These are phyloP conservation scores for Vigna unguiculata DNA, from an alignment of 306 rosid genomes.

Conservation along the genomic window DNA sequence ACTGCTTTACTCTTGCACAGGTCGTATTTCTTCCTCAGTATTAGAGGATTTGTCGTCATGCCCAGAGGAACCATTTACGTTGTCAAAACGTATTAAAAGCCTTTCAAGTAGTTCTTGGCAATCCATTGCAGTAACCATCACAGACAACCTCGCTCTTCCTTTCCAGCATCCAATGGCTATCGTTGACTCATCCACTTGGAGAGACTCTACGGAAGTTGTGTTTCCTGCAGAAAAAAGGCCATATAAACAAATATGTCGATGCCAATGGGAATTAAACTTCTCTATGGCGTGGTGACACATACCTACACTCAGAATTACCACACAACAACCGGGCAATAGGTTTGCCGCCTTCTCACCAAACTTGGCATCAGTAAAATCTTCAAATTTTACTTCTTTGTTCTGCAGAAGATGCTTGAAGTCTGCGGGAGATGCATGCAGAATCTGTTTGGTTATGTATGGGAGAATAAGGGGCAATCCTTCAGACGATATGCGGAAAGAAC, in stretches of 20 bases:
- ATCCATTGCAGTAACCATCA: slow-evolving; percentile 87
- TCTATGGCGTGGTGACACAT: slow-evolving; percentile 31
- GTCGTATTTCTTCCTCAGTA: slow-evolving; percentile 40
- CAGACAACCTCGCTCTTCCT: slow-evolving; percentile 82
- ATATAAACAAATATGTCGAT: not conserved
- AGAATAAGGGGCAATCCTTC: slow-evolving; percentile 95
- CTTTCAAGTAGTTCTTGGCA: slow-evolving; percentile 91
- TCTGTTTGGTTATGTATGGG: slow-evolving; percentile 83
- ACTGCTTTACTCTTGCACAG: slow-evolving; percentile 45
- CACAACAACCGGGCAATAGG: slow-evolving; percentile 88
- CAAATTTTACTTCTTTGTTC: slow-evolving; percentile 75
- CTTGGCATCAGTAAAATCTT: slow-evolving; percentile 79
- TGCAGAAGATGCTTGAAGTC: slow-evolving; percentile 88
- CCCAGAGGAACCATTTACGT: slow-evolving; percentile 50
- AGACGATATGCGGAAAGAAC: slow-evolving; percentile 88
- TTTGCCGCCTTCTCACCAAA: slow-evolving; percentile 73
- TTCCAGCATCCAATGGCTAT: slow-evolving; percentile 99
- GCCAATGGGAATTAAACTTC: not conserved
- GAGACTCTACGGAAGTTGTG: slow-evolving; percentile 41
- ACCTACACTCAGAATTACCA: slow-evolving; percentile 78
- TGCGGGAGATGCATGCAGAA: slow-evolving; percentile 66
- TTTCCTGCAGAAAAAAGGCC: slow-evolving; percentile 55
- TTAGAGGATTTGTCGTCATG: slow-evolving; percentile 39
- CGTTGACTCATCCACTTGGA: slow-evolving; percentile 74
- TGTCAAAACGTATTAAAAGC: slow-evolving; percentile 62